Percentiles rank a stretch among this genome's conserved stretches.
Evolutionary conservation across 2,329 filamentous ascomycete genomes (phyloP).

Genomic region (Aureobasidium sp.): DNA sequence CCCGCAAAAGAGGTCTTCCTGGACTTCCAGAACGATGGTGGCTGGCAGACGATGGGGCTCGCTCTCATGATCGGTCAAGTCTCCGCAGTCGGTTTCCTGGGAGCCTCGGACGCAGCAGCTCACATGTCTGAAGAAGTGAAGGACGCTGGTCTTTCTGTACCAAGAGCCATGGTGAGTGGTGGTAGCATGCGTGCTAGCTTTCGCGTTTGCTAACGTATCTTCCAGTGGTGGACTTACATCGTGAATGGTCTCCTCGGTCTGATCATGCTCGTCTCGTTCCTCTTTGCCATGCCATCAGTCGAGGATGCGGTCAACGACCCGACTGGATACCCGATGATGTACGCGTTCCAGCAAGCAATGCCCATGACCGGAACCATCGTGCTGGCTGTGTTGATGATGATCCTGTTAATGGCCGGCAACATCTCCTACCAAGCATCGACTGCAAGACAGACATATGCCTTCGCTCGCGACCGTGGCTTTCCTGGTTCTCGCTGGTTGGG

Average conservation of each 20-base stretch:
- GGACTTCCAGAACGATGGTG: conserved; percentile 30
- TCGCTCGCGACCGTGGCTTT: conserved; percentile 35
- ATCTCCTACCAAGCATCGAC: conserved; percentile 28
- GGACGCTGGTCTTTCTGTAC: conserved; percentile 24
- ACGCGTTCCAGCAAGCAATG: conserved; percentile 24
- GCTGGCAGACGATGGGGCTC: conserved; percentile 28
- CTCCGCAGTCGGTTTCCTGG: conserved; percentile 21
- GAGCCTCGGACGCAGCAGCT: conserved; percentile 5
- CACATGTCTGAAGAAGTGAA: conserved; percentile 24
- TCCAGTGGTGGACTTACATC: conserved; percentile 15
- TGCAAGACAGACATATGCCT: conserved; percentile 30
- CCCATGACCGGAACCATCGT: conserved; percentile 24
- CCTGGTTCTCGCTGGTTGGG: conserved; percentile 29
- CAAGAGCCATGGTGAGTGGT: conserved; percentile 20
- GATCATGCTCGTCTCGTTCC: conserved; percentile 21
- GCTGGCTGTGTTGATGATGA: conserved; percentile 23
- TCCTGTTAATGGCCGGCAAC: conserved; percentile 26
- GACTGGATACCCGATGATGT: conserved; percentile 29
- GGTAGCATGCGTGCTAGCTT: conserved; percentile 28
- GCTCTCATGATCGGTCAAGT: conserved; percentile 27
- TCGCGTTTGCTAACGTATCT: conserved; percentile 24
- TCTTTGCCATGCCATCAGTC: conserved; percentile 24
- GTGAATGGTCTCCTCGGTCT: conserved; percentile 30
- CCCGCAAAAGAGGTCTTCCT: conserved; percentile 28
- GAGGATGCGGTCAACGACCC: conserved; percentile 23